Conservation (phyloP, 495 filamentous ascomycete genomes). For the Aspergillus sclerotioniger region DNA sequence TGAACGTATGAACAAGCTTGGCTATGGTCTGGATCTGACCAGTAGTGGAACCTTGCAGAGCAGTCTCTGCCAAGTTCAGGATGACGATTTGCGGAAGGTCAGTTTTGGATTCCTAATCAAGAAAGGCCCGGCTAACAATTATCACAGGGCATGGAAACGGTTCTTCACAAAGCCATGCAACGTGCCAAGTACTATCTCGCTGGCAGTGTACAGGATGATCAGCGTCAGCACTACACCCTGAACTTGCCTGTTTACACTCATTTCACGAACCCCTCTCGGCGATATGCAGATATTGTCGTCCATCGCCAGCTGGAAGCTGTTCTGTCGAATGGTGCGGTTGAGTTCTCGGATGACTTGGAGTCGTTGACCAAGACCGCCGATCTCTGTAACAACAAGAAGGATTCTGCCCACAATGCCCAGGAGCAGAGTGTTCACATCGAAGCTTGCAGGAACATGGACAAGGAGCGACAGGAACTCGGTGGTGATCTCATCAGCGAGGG, state of each 20-base stretch:
- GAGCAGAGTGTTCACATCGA: constrained; percentile 99
- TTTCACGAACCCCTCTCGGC: constrained; percentile 92
- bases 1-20: constrained; percentile 88
- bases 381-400: constrained; percentile 97
- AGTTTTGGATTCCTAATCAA: constrained; percentile 5
- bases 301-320: constrained; percentile 91
- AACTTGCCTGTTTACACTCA: constrained; percentile 96
- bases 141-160: constrained; percentile 83
- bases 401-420: constrained; percentile 94
- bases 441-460: constrained; percentile 91
- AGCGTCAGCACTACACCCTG: constrained; percentile 82
- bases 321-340: constrained; percentile 75
- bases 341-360: constrained; percentile 88
- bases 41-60: constrained; percentile 90
- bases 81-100: constrained; percentile 80
- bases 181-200: constrained; percentile 92
- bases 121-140: neutral
- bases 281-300: constrained; percentile 92
- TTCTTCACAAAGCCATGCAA: constrained; percentile 90
- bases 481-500: constrained; percentile 96
- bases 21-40: constrained; percentile 80
- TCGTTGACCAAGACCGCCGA: constrained; percentile 88
- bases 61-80: constrained; percentile 87
- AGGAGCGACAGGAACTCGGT: constrained; percentile 75
- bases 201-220: constrained; percentile 66